These are phyloP conservation scores for Pseudogymnoascus sp. DNA, from an alignment of 2,329 filamentous ascomycete species.

Conservation along the genomic window DNA sequence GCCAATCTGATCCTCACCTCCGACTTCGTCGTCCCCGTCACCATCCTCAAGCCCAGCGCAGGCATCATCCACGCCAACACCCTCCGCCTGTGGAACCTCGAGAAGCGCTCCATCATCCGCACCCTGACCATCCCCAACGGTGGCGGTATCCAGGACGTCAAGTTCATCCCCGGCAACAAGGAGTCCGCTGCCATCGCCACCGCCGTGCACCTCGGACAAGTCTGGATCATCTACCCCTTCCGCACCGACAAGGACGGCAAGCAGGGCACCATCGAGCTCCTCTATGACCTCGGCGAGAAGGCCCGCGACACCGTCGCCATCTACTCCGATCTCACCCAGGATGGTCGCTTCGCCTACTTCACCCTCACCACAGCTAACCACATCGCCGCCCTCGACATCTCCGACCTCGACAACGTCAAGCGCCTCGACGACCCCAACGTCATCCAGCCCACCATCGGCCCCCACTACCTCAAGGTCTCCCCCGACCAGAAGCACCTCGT, in stretches of 20 bases:
- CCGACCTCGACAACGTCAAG: slow-evolving; percentile 51
- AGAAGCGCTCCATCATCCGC: slow-evolving; percentile 46
- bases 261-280: slow-evolving; percentile 49
- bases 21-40: slow-evolving; percentile 56
- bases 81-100: slow-evolving; percentile 52
- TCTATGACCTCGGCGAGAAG: slow-evolving; percentile 50
- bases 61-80: slow-evolving; percentile 50
- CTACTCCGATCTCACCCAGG: slow-evolving; percentile 52
- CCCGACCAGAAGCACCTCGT: slow-evolving; percentile 58
- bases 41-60: slow-evolving; percentile 50
- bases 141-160: slow-evolving; percentile 56
- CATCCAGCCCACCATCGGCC: slow-evolving; percentile 51
- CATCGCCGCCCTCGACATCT: slow-evolving; percentile 55
- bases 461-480: slow-evolving; percentile 57
- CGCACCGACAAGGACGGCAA: slow-evolving; percentile 47
- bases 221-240: slow-evolving; percentile 60
- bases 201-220: slow-evolving; percentile 51
- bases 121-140: slow-evolving; percentile 55
- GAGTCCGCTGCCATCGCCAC: slow-evolving; percentile 53
- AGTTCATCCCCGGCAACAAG: slow-evolving; percentile 55
- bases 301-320: slow-evolving; percentile 51
- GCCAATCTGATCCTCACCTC: slow-evolving; percentile 53
- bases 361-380: slow-evolving; percentile 56
- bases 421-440: slow-evolving; percentile 54
- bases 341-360: slow-evolving; percentile 52